A percentile compares a stretch with the other conserved stretches of the same genome.
phyloP scores from a whole-genome alignment of 2,329 filamentous ascomycete genomes.

The Tetracladium maxilliforme region DNA sequence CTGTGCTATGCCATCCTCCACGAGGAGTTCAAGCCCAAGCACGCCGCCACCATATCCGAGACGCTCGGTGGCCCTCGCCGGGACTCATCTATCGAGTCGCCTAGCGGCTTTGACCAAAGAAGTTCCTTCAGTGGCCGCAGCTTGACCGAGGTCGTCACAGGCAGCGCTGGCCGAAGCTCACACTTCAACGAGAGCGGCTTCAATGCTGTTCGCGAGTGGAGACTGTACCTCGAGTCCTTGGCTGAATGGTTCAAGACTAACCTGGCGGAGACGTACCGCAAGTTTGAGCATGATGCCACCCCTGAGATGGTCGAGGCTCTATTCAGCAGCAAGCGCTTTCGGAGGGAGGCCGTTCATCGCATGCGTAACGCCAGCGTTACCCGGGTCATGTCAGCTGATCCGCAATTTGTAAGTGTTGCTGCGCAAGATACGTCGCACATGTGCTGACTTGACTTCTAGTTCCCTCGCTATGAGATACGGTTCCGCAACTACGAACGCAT shows the following conservation, averaged over 20 bases:
- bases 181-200: slow-evolving; percentile 17
- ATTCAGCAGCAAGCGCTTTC: slow-evolving; percentile 24
- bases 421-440: slow-evolving; percentile 4
- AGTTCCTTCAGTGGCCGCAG: too few species aligned
- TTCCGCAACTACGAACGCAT: slow-evolving; percentile 30
- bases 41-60: background rate
- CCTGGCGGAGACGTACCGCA: slow-evolving; percentile 27
- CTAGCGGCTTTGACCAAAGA: slow-evolving; percentile 7
- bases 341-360: slow-evolving; percentile 23
- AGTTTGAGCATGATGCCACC: slow-evolving; percentile 26
- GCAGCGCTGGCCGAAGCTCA: slow-evolving; percentile 9
- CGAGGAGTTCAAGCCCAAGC: slow-evolving; percentile 18
- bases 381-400: slow-evolving; percentile 25
- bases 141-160: too few species aligned
- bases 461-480: slow-evolving; percentile 27
- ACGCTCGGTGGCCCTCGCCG: slow-evolving; percentile 4
- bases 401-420: slow-evolving; percentile 21
- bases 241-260: slow-evolving; percentile 23
- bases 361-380: slow-evolving; percentile 30
- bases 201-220: slow-evolving; percentile 27
- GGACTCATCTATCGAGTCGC: slow-evolving; percentile 9
- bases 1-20: slow-evolving; percentile 24
- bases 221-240: slow-evolving; percentile 23
- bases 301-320: slow-evolving; percentile 25
- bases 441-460: slow-evolving; percentile 17